A percentile compares a stretch with the other conserved stretches of the same genome.
Evolutionary conservation across 2,329 filamentous ascomycete species (phyloP).

Genomic region (Ramularia endophylla): DNA sequence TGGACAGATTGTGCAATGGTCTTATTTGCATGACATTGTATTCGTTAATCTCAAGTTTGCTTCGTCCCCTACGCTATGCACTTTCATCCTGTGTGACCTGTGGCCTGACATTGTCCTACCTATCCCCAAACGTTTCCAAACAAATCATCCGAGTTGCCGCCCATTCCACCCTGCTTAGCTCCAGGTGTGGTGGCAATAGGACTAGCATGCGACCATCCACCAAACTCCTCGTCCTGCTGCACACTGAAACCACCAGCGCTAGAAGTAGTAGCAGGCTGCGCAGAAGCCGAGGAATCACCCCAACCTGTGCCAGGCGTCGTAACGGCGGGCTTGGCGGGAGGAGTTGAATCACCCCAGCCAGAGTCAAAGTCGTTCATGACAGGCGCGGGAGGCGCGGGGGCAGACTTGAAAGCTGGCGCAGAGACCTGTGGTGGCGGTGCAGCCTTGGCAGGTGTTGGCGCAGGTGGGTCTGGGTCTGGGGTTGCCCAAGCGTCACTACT

Average conservation of each 20-base stretch:
- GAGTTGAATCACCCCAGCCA: conserved; percentile 59
- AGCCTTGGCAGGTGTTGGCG: conserved; percentile 31
- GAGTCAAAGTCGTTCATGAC: conserved; percentile 40
- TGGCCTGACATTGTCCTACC: too few relatives aligned
- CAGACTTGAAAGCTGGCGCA: conserved; percentile 41
- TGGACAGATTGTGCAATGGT: too few relatives aligned
- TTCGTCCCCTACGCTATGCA: conserved; percentile 3
- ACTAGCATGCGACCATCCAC: conserved; percentile 77
- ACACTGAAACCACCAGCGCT: conserved; percentile 46
- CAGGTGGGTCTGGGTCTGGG: conserved; percentile 42
- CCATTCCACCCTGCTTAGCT: conserved; percentile 44
- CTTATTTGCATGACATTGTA: too few relatives aligned
- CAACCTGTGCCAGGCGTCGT: conserved; percentile 25
- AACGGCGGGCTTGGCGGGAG: conserved; percentile 40
- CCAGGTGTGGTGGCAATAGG: conserved; percentile 38
- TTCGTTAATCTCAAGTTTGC: neutral
- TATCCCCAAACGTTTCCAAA: conserved; percentile 96
- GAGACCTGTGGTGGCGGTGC: conserved; percentile 31
- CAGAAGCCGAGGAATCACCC: conserved; percentile 55
- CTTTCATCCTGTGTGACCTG: too few relatives aligned
- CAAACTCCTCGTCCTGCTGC: conserved; percentile 88
- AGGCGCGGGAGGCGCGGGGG: conserved; percentile 12
- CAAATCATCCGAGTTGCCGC: conserved; percentile 63
- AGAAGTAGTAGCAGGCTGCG: conserved; percentile 41
- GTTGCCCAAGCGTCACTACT: conserved; percentile 75